phyloP scores from a whole-genome alignment of 2,329 filamentous ascomycete genomes.

The Aspergillus floridensis region DNA sequence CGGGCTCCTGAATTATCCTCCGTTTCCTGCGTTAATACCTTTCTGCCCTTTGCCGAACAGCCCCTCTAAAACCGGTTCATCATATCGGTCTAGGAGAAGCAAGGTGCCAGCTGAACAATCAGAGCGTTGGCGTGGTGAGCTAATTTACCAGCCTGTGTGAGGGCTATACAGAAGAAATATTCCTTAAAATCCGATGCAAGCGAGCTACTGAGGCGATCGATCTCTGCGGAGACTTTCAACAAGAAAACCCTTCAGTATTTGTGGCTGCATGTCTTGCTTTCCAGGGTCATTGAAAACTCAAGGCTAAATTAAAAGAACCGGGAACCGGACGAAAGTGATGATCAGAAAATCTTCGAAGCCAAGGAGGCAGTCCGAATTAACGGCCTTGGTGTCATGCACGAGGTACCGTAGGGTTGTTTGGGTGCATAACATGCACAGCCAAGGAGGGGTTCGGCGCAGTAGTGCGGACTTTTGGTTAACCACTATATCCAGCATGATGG shows the following conservation, averaged over 20 bases:
- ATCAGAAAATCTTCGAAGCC: not conserved
- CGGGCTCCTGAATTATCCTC: not conserved
- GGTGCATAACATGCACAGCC: not conserved
- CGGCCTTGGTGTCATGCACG: not conserved
- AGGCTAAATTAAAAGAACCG: not conserved
- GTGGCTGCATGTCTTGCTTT: not conserved
- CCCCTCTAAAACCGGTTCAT: not conserved
- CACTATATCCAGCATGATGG: not conserved
- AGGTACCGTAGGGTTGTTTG: not conserved
- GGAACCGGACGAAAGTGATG: not conserved
- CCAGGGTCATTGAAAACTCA: not conserved
- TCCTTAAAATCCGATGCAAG: not conserved
- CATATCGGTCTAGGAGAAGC: not conserved
- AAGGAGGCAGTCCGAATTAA: not conserved
- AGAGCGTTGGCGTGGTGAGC: not conserved
- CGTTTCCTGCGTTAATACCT: not conserved
- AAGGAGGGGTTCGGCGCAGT: not conserved
- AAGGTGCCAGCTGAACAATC: not conserved
- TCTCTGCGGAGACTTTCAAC: not conserved
- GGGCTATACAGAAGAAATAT: not conserved
- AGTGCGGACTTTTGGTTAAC: not conserved
- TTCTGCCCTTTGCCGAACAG: not conserved
- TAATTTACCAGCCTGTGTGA: not conserved
- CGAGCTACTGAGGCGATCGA: not conserved
- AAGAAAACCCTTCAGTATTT: not conserved